Base-by-base conservation (phyloP, 2,329 filamentous ascomycete genomes). In the Penicillium sp. region DNA sequence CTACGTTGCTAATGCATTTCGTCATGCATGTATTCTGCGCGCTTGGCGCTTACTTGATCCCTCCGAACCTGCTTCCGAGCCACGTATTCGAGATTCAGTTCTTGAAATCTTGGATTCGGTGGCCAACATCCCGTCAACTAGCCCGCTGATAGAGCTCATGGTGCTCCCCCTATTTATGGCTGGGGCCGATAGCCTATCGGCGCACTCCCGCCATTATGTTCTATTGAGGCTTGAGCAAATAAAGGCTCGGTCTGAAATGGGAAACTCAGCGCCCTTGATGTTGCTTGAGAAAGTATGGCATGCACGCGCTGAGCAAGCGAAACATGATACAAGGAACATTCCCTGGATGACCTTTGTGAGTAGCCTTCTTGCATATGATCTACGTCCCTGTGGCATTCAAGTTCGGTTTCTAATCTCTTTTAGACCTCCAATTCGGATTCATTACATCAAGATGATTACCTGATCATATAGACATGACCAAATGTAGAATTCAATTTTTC, bases 131-230 rank as follows among this genome's bases (percentile, higher is more conserved):
- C 59, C 68, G 1, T 29, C 47, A 0, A 61, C 63, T 2, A 67
- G 56, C 23, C 59, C 54, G 2, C 33, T 70, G 10, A 52, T 70
- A 3, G 68, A 71, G 39, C 55, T 70, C 4, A 42, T 66, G 13
- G 66, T 71, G 2, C 51, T 71, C 26, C 68, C 68, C 5, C 46
- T 71, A 0, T 71, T 71, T 24, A 67, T 70, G 59, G 67, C 64
- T 11, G 68, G 68, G 3, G 56, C 65, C 0, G 68, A 71, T 43
- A 59, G 58, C 5, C 54, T 71, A 5, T 60, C 64, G n/a, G 51
- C 54, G 1, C 66, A 68, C 48, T 65, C 67, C 3, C 65, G 61
- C n/a, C 67, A 70, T 48, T 71, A 71, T 51, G 52, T 71, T n/a
- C 43, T 69, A 9, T 24, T 63, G 13, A 57, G 68, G n/a, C 39